Percentiles rank a stretch among this genome's conserved stretches.
Evolutionary conservation across 345 rosid species (phyloP).

Genomic region (Lepidium didymum): DNA sequence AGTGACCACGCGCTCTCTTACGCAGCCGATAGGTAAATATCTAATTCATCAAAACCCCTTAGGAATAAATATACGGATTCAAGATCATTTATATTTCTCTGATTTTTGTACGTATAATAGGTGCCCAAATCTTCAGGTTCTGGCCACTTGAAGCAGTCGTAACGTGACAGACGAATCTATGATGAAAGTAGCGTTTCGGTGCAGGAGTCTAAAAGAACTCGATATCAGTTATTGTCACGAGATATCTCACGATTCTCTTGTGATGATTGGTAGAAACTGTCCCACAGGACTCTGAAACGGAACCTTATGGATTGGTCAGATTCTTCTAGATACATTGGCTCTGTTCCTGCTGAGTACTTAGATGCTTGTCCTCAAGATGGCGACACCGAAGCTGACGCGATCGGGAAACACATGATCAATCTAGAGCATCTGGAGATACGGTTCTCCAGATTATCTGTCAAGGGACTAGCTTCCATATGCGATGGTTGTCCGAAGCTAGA

Average conservation of each 20-base stretch:
- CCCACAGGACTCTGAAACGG: constrained; percentile 49
- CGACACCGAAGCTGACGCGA: constrained; percentile 61
- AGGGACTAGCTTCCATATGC: constrained; percentile 52
- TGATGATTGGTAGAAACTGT: constrained; percentile 59
- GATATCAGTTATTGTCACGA: constrained; percentile 80
- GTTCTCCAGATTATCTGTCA: constrained; percentile 59
- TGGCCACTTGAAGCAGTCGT: constrained; percentile 57
- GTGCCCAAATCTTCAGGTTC: constrained; percentile 59
- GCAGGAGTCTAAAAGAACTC: constrained; percentile 49
- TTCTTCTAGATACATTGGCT: constrained; percentile 53
- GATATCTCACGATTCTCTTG: constrained; percentile 61
- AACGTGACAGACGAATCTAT: constrained; percentile 67
- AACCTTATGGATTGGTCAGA: constrained; percentile 74
- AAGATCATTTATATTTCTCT: not conserved
- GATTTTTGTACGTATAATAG: constrained; percentile 24
- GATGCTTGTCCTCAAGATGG: constrained; percentile 84
- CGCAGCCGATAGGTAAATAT: constrained; percentile 52
- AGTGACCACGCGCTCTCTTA: constrained; percentile 57
- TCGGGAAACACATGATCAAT: constrained; percentile 56
- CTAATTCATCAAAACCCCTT: not conserved
- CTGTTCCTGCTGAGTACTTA: constrained; percentile 58
- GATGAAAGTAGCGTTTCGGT: constrained; percentile 48
- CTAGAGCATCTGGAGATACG: constrained; percentile 59
- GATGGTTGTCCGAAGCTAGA: constrained; percentile 57
- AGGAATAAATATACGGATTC: too few species aligned